Evolutionary conservation across 768 basidiomycete species (phyloP).

Genomic region (Collybia sordida): DNA sequence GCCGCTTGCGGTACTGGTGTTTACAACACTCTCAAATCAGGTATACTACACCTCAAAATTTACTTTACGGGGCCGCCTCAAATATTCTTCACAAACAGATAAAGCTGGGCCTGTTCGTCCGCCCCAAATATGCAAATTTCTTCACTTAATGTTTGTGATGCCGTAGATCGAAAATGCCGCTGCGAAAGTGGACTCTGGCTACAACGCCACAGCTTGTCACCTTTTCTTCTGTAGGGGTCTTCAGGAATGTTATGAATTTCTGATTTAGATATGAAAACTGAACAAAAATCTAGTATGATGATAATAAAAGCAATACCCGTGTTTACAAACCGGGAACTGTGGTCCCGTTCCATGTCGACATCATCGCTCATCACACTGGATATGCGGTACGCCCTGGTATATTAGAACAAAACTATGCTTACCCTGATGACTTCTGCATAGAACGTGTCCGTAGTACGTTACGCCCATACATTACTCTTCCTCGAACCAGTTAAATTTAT

Average conservation of each 20-base stretch:
- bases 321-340: slow-evolving; percentile 25
- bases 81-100: slow-evolving; percentile 16
- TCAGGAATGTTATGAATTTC: slow-evolving; percentile 18
- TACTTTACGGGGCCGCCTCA: not conserved
- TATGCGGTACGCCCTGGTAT: slow-evolving; percentile 22
- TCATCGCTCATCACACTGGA: slow-evolving; percentile 34
- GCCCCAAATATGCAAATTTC: too few species aligned
- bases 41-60: slow-evolving; percentile 7
- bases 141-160: too few species aligned
- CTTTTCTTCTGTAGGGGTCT: slow-evolving; percentile 33
- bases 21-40: slow-evolving; percentile 25
- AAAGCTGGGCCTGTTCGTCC: slow-evolving; percentile 26
- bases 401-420: not conserved
- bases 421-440: slow-evolving; percentile 5
- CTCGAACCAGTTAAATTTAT: not conserved
- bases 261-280: too few species aligned
- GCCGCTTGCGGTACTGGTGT: slow-evolving; percentile 31
- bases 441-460: slow-evolving; percentile 32
- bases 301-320: slow-evolving; percentile 27
- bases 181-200: slow-evolving; percentile 24
- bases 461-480: not conserved
- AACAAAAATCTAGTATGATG: slow-evolving; percentile 20
- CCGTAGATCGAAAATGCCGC: slow-evolving; percentile 31
- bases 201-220: slow-evolving; percentile 30
- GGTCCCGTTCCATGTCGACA: slow-evolving; percentile 29